A percentile compares a stretch with the other conserved stretches of the same genome.
Evolutionary conservation across 495 filamentous ascomycete species (phyloP).

Genomic region (Rhypophila decipiens): DNA sequence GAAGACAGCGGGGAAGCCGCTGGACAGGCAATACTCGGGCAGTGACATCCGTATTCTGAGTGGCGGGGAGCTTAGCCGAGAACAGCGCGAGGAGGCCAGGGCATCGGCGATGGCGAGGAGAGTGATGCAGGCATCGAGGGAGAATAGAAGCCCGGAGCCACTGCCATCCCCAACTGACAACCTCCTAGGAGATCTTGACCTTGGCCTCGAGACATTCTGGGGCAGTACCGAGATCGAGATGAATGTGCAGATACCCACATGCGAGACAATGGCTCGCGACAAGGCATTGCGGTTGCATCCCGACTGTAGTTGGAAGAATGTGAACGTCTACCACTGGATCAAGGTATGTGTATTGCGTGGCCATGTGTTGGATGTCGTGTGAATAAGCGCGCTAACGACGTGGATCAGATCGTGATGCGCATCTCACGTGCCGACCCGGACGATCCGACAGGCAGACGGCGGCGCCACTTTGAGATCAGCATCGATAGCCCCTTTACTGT

Average conservation of each 20-base stretch:
- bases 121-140: slow-evolving; percentile 28
- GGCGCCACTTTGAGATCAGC: slow-evolving; percentile 96
- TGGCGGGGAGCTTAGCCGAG: slow-evolving; percentile 62
- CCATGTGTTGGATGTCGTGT: neutral
- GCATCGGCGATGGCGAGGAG: slow-evolving; percentile 32
- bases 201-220: slow-evolving; percentile 55
- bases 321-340: slow-evolving; percentile 97
- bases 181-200: slow-evolving; percentile 71
- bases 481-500: slow-evolving; percentile 97
- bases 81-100: slow-evolving; percentile 39
- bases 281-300: slow-evolving; percentile 71
- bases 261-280: slow-evolving; percentile 79
- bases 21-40: slow-evolving; percentile 68
- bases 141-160: slow-evolving; percentile 26
- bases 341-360: slow-evolving; percentile 59
- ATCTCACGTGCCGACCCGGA: slow-evolving; percentile 79
- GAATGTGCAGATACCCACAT: slow-evolving; percentile 89
- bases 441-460: slow-evolving; percentile 67
- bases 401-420: slow-evolving; percentile 84
- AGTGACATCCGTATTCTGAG: slow-evolving; percentile 74
- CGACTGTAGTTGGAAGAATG: slow-evolving; percentile 93
- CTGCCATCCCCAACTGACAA: slow-evolving; percentile 54
- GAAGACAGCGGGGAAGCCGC: slow-evolving; percentile 76
- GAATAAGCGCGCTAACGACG: neutral
- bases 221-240: slow-evolving; percentile 97